Conservation (phyloP, 176 grass and related monocot genomes). For the Carex kokanica region DNA sequence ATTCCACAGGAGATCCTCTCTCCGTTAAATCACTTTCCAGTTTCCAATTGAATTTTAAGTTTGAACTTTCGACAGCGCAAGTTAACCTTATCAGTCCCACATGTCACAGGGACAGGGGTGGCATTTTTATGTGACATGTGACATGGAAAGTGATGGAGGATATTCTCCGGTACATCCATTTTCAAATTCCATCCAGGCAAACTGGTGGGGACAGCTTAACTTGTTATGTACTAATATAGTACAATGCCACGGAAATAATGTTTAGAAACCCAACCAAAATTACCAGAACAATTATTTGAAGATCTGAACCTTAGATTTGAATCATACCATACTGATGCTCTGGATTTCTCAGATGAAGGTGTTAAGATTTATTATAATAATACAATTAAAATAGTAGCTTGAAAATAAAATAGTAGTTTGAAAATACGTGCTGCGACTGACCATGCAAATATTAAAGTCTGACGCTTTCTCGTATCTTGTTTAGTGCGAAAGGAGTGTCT, state of each 20-base stretch:
- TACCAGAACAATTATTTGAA: not conserved
- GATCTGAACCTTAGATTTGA: not conserved
- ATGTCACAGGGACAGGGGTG: no score
- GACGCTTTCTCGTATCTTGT: no score
- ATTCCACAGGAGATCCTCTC: not conserved
- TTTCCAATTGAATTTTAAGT: not conserved
- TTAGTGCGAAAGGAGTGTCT: no score
- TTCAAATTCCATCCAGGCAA: not conserved
- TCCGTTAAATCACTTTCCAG: not conserved
- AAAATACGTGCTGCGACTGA: no score
- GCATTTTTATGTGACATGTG: not conserved
- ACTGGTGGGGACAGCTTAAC: not conserved
- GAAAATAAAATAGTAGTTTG: no score
- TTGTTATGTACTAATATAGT: not conserved
- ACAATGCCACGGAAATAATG: not conserved
- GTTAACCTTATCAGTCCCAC: not conserved
- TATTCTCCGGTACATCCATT: constrained; percentile 1
- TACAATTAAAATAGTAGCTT: no score
- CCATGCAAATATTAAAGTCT: no score
- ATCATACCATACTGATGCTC: not conserved
- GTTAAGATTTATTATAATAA: not conserved
- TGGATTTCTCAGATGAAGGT: not conserved
- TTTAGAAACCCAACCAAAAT: not conserved
- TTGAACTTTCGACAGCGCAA: not conserved
- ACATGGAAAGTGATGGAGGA: not conserved